A percentile compares a stretch with the other conserved stretches of the same genome.
Conservation (phyloP, 768 basidiomycete genomes). For the Strobilomyces confusus region DNA sequence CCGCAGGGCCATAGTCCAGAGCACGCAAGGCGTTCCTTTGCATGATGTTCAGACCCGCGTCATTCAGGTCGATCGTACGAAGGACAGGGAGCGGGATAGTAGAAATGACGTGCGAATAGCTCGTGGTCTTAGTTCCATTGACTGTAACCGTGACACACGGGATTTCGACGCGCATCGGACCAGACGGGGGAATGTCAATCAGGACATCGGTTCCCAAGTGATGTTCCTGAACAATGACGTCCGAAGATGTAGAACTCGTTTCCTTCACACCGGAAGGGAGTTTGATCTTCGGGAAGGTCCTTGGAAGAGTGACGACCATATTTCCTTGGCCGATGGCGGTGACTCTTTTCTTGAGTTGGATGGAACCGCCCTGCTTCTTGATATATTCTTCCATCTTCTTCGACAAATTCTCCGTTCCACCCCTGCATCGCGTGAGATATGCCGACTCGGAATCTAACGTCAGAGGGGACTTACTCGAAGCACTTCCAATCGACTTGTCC, state of each 20-base stretch:
- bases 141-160: constrained; percentile 8
- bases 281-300: not conserved
- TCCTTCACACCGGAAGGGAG: not conserved
- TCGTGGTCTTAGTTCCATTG: constrained; percentile 2
- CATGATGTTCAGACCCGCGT: constrained; percentile 3
- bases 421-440: not conserved
- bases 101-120: constrained; percentile 10
- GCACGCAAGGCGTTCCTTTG: constrained; percentile 6
- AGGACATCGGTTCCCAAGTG: not conserved
- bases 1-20: not conserved
- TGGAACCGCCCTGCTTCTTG: not conserved
- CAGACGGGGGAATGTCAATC: not conserved
- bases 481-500: constrained; percentile 26
- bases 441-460: no score
- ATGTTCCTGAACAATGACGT: not conserved
- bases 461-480: no score
- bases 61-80: constrained; percentile 1
- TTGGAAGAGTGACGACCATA: not conserved
- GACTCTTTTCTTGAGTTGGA: not conserved
- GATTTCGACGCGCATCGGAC: not conserved
- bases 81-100: constrained; percentile 6
- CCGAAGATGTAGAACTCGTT: not conserved
- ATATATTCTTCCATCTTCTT: not conserved
- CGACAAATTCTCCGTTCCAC: not conserved
- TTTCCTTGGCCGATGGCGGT: not conserved